Conservation (phyloP, 129 eudicot species). For the Chrysanthemum lavandulifolium region DNA sequence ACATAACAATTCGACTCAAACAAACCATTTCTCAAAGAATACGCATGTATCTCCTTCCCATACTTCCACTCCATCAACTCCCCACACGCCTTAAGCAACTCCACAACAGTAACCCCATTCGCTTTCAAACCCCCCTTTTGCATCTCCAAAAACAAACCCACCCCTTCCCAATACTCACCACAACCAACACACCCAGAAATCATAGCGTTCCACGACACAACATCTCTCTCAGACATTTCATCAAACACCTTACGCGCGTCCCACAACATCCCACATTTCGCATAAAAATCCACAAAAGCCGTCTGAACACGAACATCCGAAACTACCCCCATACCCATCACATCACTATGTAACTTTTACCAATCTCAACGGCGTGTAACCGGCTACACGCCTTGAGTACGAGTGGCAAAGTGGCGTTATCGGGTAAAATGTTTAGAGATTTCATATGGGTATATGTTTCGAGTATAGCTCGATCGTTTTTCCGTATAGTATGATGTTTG, state of each 20-base stretch:
- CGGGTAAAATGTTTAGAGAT: conserved; percentile 42
- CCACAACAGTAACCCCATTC: conserved; percentile 51
- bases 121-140: conserved; percentile 36
- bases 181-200: conserved; percentile 56
- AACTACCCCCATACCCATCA: conserved; percentile 22
- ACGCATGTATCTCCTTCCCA: conserved; percentile 61
- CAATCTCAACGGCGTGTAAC: conserved; percentile 41
- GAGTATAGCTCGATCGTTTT: conserved; percentile 52
- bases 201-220: conserved; percentile 68
- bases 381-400: conserved; percentile 59
- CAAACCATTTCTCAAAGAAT: conserved; percentile 52
- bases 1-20: conserved; percentile 39
- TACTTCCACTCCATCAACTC: conserved; percentile 37
- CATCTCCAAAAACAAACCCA: conserved; percentile 39
- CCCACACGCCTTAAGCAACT: conserved; percentile 46
- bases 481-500: conserved; percentile 44
- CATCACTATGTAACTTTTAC: conserved; percentile 40
- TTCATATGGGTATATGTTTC: conserved; percentile 52
- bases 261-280: conserved; percentile 42
- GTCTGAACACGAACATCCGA: conserved; percentile 47
- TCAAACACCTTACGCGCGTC: conserved; percentile 52
- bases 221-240: conserved; percentile 55
- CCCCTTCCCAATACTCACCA: conserved; percentile 30
- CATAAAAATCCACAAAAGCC: conserved; percentile 46
- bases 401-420: conserved; percentile 49